These are phyloP conservation scores for Polytolypa hystricis DNA, from an alignment of 2,329 filamentous ascomycete genomes.

Conservation along the genomic window DNA sequence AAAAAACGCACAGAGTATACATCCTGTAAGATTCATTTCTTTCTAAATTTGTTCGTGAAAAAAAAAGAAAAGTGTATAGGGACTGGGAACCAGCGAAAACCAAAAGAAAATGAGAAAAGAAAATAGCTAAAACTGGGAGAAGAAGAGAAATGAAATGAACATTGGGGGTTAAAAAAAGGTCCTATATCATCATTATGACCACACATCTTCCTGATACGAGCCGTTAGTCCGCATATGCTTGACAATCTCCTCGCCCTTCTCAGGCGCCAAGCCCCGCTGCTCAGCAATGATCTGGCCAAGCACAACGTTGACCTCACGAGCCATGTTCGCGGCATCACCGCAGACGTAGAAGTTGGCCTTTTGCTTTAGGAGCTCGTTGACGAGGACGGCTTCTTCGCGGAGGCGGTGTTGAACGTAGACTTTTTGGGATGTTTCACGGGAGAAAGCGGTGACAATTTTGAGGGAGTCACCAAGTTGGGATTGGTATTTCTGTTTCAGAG, in stretches of 20 bases:
- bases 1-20: too few species aligned
- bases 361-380: slow-evolving; percentile 75
- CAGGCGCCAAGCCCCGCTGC: slow-evolving; percentile 67
- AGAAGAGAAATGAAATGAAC: slow-evolving; percentile 10
- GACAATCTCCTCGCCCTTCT: slow-evolving; percentile 90
- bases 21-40: too few species aligned
- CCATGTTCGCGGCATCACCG: slow-evolving; percentile 95
- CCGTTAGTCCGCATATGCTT: slow-evolving; percentile 93
- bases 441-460: slow-evolving; percentile 86
- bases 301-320: slow-evolving; percentile 80
- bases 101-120: slow-evolving; percentile 1
- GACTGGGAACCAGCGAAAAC: background rate
- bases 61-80: background rate
- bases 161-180: slow-evolving; percentile 9
- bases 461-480: slow-evolving; percentile 77
- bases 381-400: slow-evolving; percentile 67
- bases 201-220: slow-evolving; percentile 82
- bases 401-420: slow-evolving; percentile 95
- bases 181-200: slow-evolving; percentile 39
- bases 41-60: too few species aligned
- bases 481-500: slow-evolving; percentile 58
- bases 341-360: slow-evolving; percentile 96
- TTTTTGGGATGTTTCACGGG: slow-evolving; percentile 75
- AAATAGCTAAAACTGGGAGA: slow-evolving; percentile 12
- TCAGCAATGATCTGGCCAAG: slow-evolving; percentile 77